phyloP scores from a whole-genome alignment of 2,329 filamentous ascomycete species.

The Geosmithia putterillii region DNA sequence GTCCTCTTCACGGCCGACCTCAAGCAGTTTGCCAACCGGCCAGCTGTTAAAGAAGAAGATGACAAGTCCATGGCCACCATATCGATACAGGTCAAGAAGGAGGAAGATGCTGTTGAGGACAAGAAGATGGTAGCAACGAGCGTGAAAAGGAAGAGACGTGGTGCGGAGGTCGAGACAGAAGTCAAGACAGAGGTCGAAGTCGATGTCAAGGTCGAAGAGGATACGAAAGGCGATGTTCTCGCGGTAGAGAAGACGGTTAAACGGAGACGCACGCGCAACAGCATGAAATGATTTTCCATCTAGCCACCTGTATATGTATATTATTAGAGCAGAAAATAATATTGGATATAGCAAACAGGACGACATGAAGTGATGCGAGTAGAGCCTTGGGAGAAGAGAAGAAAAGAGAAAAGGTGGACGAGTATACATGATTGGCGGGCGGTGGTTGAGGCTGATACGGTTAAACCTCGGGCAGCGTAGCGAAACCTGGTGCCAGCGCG shows the following conservation, averaged over 20 bases:
- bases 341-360: no score
- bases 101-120: conserved; percentile 12
- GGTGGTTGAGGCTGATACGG: conserved; percentile 8
- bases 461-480: conserved; percentile 17
- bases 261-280: conserved; percentile 12
- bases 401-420: background rate
- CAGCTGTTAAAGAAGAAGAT: conserved; percentile 10
- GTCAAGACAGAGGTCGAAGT: conserved; percentile 6
- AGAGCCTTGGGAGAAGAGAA: no score
- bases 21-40: conserved; percentile 64
- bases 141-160: conserved; percentile 13
- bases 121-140: conserved; percentile 3
- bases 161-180: background rate
- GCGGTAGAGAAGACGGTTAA: conserved; percentile 12
- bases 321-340: background rate
- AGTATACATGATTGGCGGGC: background rate
- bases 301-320: background rate
- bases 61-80: background rate
- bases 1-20: conserved; percentile 93
- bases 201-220: conserved; percentile 9
- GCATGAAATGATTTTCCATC: background rate
- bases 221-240: conserved; percentile 8
- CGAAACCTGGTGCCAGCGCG: background rate
- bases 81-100: background rate
- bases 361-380: no score